phyloP scores from a whole-genome alignment of 768 basidiomycete genomes.

The Termitomyces bulborhizus region DNA sequence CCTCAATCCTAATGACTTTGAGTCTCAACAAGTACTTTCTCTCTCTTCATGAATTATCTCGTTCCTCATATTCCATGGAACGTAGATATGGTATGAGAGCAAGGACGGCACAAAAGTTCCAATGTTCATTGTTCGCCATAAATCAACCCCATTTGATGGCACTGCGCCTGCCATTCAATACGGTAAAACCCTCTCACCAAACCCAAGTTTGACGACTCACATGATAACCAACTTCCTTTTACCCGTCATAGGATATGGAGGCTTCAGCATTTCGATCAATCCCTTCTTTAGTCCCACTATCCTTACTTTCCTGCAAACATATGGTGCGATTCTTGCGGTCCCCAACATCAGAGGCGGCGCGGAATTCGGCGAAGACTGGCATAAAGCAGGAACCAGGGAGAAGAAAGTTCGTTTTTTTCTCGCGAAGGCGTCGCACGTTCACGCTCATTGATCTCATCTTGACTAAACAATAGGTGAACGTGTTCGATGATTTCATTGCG shows the following conservation, averaged over 20 bases:
- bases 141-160: constrained; percentile 63
- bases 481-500: constrained; percentile 79
- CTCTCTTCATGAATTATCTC: not conserved
- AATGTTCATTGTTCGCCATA: constrained; percentile 81
- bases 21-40: constrained; percentile 50
- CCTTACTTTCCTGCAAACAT: constrained; percentile 68
- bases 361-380: constrained; percentile 87
- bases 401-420: constrained; percentile 45
- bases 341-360: constrained; percentile 61
- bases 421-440: not conserved
- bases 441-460: constrained; percentile 1
- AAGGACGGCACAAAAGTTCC: constrained; percentile 79
- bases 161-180: constrained; percentile 76
- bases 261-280: constrained; percentile 64
- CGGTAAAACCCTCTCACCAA: constrained; percentile 31
- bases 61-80: not conserved
- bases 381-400: constrained; percentile 62
- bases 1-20: constrained; percentile 62
- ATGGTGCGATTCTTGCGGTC: constrained; percentile 59
- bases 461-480: constrained; percentile 43
- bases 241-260: constrained; percentile 60
- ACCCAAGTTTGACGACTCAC: not conserved
- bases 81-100: constrained; percentile 68
- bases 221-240: not conserved
- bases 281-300: constrained; percentile 69